Evolutionary conservation across 2,329 filamentous ascomycete genomes (phyloP).

Genomic region (Chaetomium sp.): DNA sequence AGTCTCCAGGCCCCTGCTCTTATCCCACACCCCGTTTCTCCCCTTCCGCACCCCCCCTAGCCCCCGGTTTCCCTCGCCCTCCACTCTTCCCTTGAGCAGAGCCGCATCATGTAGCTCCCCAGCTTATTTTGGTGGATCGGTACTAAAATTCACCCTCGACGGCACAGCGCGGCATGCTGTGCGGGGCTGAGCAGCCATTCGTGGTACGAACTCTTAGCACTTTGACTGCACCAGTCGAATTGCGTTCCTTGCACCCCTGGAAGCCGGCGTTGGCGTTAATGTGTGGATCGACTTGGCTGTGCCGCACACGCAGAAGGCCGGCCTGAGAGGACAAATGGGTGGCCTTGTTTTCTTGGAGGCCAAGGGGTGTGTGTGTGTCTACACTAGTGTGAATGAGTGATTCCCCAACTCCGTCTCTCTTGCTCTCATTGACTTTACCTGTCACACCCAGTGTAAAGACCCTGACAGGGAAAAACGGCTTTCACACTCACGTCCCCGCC

Average conservation of each 20-base stretch:
- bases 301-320: background rate
- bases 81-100: background rate
- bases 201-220: background rate
- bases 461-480: too few relatives aligned
- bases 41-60: background rate
- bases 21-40: background rate
- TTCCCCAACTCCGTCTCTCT: too few relatives aligned
- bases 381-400: too few relatives aligned
- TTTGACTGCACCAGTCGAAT: background rate
- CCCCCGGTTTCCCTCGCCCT: background rate
- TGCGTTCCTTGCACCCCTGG: background rate
- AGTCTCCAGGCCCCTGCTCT: too few relatives aligned
- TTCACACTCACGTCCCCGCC: too few relatives aligned
- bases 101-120: constrained; percentile 5
- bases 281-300: background rate
- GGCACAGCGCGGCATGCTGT: background rate
- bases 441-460: too few relatives aligned
- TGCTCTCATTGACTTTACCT: too few relatives aligned
- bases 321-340: background rate
- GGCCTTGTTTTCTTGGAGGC: background rate
- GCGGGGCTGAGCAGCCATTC: constrained; percentile 3
- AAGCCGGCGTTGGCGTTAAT: background rate
- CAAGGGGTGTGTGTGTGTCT: background rate
- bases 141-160: background rate
- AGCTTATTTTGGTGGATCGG: background rate